Conservation (phyloP, 2,329 filamentous ascomycete genomes). For the Colletotrichum cuscutae region DNA sequence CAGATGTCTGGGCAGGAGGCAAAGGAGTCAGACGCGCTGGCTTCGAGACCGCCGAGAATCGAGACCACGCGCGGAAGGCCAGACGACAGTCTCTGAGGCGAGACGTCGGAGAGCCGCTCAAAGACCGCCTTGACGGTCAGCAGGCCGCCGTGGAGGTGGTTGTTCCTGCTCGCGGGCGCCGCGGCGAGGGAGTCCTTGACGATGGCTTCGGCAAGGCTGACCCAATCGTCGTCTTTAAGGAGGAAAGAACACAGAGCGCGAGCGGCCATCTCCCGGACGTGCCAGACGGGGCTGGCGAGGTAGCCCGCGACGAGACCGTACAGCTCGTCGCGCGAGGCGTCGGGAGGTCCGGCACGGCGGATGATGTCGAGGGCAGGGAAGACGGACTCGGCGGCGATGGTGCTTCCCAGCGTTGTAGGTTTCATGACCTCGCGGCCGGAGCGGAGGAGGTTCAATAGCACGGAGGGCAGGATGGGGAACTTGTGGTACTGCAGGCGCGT, state of each 20-base stretch:
- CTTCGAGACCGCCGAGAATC: constrained; percentile 39
- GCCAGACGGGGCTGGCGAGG: constrained; percentile 78
- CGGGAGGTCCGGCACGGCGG: constrained; percentile 75
- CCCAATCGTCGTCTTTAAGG: constrained; percentile 61
- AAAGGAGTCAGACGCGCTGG: constrained; percentile 19
- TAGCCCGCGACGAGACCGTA: constrained; percentile 69
- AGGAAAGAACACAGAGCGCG: constrained; percentile 75
- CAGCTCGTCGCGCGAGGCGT: constrained; percentile 63
- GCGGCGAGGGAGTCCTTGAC: constrained; percentile 44
- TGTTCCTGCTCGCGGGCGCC: constrained; percentile 50
- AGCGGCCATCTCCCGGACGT: constrained; percentile 83
- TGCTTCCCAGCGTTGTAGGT: constrained; percentile 41
- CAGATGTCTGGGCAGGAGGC: constrained; percentile 51
- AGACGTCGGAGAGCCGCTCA: constrained; percentile 57
- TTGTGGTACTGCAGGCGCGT: constrained; percentile 76
- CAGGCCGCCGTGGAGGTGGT: constrained; percentile 68
- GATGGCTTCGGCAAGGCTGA: constrained; percentile 50
- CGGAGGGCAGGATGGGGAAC: constrained; percentile 71
- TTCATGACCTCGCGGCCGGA: constrained; percentile 58
- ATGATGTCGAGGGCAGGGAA: constrained; percentile 88
- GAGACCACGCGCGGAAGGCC: constrained; percentile 41
- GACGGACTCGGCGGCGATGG: constrained; percentile 72
- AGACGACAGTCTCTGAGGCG: constrained; percentile 47
- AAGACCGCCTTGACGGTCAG: constrained; percentile 66
- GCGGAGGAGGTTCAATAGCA: constrained; percentile 72